These are phyloP conservation scores for Talaromyces stipitatus DNA, from an alignment of 495 filamentous ascomycete species.

Conservation along the genomic window DNA sequence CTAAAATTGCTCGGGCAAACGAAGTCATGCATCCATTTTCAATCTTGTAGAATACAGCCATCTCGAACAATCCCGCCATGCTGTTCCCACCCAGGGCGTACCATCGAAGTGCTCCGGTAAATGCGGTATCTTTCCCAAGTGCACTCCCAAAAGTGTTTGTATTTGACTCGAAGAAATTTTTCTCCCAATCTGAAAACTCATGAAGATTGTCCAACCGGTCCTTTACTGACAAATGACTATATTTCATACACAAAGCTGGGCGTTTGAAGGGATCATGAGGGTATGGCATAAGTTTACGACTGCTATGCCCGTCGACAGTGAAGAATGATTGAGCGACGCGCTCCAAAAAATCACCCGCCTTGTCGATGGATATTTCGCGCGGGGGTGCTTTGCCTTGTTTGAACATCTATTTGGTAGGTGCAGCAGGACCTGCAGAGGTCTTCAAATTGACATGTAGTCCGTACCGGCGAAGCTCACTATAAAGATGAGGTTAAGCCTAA, in stretches of 20 bases:
- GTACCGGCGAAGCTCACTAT: constrained; percentile 16
- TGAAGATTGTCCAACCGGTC: neutral
- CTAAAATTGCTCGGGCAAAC: neutral
- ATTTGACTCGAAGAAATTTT: constrained; percentile 12
- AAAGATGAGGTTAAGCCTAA: constrained; percentile 8
- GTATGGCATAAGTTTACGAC: neutral
- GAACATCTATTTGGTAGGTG: neutral
- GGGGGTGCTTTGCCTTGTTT: no score
- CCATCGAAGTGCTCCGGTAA: constrained; percentile 14
- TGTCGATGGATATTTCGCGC: no score
- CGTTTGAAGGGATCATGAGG: neutral
- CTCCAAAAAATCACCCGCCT: neutral
- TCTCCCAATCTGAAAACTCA: neutral
- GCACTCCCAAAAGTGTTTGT: constrained; percentile 13
- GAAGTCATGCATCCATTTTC: neutral
- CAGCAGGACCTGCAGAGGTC: neutral
- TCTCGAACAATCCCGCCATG: neutral
- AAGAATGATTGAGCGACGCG: neutral
- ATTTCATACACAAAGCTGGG: neutral
- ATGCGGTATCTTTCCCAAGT: constrained; percentile 7
- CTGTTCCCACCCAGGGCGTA: neutral
- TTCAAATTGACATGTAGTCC: neutral
- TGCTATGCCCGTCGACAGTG: neutral
- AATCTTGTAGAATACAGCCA: neutral
- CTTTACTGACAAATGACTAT: neutral